These are phyloP conservation scores for Boletus pseudo-olivaceus DNA, from an alignment of 768 basidiomycete species.

Conservation along the genomic window DNA sequence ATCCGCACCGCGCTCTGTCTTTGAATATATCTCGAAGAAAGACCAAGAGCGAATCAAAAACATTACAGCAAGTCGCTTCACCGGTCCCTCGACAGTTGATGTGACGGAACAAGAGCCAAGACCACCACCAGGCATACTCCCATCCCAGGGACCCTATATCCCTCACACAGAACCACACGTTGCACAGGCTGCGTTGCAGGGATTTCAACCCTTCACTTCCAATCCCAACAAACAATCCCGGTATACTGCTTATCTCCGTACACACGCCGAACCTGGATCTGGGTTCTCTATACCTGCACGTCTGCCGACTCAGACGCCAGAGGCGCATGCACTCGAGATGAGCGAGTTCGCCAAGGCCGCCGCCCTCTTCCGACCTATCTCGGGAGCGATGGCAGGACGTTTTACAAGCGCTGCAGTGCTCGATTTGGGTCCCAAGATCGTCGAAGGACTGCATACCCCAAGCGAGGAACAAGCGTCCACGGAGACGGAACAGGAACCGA, in stretches of 20 bases:
- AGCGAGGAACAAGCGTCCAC: conserved; percentile 35
- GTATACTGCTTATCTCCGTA: conserved; percentile 77
- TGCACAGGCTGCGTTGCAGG: conserved; percentile 81
- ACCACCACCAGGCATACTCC: conserved; percentile 14
- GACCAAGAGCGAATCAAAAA: conserved; percentile 81
- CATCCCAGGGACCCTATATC: conserved; percentile 37
- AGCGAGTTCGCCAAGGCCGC: conserved; percentile 86
- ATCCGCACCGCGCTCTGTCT: conserved; percentile 74
- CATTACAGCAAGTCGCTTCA: conserved; percentile 38
- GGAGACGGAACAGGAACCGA: conserved; percentile 39
- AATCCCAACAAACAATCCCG: conserved; percentile 80
- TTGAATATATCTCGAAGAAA: conserved; percentile 91
- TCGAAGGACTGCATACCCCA: conserved; percentile 70
- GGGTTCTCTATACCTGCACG: conserved; percentile 47
- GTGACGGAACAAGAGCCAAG: conserved; percentile 20
- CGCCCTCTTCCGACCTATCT: conserved; percentile 85
- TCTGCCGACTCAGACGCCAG: conserved; percentile 53
- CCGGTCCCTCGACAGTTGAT: conserved; percentile 28
- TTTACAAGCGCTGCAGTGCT: conserved; percentile 79
- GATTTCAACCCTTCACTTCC: conserved; percentile 84
- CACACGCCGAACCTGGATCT: conserved; percentile 54
- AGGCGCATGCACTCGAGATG: conserved; percentile 79
- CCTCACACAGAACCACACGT: conserved; percentile 71
- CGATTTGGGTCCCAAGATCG: conserved; percentile 58
- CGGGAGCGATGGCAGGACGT: conserved; percentile 90